Percentiles rank a stretch among this genome's conserved stretches.
These are phyloP conservation scores for Penicillium sp. DNA, from an alignment of 2,329 filamentous ascomycete species.

Conservation along the genomic window DNA sequence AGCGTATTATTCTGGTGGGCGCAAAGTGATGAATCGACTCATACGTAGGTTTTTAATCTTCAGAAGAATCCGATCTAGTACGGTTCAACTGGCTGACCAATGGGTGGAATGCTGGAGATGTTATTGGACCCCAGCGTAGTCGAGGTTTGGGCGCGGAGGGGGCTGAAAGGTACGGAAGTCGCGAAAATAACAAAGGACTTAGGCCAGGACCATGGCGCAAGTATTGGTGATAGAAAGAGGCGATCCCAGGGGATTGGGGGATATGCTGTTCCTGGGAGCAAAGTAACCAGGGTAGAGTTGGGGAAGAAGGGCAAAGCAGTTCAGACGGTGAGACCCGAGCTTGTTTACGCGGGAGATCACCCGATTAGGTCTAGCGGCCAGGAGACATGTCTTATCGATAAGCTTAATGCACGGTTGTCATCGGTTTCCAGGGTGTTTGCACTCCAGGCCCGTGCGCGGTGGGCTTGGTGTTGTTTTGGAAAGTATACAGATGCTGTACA, in stretches of 20 bases:
- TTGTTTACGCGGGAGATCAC: constrained; percentile 38
- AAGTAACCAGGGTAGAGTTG: constrained; percentile 4
- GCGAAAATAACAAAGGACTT: background rate
- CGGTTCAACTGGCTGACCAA: background rate
- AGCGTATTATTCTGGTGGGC: background rate
- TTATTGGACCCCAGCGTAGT: background rate
- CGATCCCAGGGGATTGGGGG: background rate
- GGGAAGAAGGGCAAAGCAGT: constrained; percentile 9
- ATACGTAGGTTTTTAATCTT: background rate
- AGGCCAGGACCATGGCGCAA: background rate
- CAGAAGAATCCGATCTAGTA: background rate
- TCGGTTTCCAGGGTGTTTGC: constrained; percentile 14
- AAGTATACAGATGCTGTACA: too few species aligned
- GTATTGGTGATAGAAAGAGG: background rate
- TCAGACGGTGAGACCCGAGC: constrained; percentile 38
- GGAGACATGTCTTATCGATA: constrained; percentile 39
- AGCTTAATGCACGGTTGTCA: constrained; percentile 35
- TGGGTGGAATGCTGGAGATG: background rate
- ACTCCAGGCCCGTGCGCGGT: background rate
- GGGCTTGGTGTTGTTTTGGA: background rate
- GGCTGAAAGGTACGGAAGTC: background rate
- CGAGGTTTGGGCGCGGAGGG: background rate
- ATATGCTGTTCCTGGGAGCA: background rate
- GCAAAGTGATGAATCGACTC: background rate
- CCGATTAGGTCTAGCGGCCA: constrained; percentile 36